phyloP scores from a whole-genome alignment of 768 basidiomycete genomes.

The Fomitopsis serialis region DNA sequence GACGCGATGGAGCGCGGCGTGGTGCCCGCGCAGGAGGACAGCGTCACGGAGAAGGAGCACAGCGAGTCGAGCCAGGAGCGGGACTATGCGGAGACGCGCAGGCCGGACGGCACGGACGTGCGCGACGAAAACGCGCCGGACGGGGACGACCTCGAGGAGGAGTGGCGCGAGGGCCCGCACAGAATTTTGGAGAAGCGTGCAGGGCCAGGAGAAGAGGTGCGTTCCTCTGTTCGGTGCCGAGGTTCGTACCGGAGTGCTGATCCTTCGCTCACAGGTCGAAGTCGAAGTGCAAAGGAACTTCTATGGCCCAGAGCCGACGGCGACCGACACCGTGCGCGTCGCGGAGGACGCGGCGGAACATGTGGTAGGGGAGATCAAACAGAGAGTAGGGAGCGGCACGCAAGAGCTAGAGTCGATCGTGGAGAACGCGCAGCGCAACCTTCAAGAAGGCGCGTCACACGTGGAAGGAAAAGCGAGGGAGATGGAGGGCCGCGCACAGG shows the following conservation, averaged over 20 bases:
- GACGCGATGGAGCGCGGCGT: constrained; percentile 45
- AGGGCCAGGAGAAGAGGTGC: constrained; percentile 65
- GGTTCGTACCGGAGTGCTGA: background rate
- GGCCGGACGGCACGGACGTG: constrained; percentile 25
- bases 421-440: constrained; percentile 11
- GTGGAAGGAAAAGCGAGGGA: constrained; percentile 12
- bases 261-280: constrained; percentile 24
- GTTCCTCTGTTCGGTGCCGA: constrained; percentile 12
- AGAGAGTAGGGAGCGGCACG: constrained; percentile 13
- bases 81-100: constrained; percentile 13
- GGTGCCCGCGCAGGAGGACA: constrained; percentile 24
- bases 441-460: constrained; percentile 15
- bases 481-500: constrained; percentile 8
- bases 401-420: constrained; percentile 9
- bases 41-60: background rate
- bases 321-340: constrained; percentile 20
- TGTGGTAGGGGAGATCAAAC: constrained; percentile 20
- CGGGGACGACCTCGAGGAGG: constrained; percentile 35
- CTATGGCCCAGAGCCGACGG: constrained; percentile 22
- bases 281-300: constrained; percentile 30
- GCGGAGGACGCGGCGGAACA: constrained; percentile 20
- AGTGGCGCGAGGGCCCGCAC: constrained; percentile 73
- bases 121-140: constrained; percentile 40
- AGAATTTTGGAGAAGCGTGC: constrained; percentile 55
- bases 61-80: background rate